phyloP scores from a whole-genome alignment of 768 basidiomycete species.

The Trametes punicea region DNA sequence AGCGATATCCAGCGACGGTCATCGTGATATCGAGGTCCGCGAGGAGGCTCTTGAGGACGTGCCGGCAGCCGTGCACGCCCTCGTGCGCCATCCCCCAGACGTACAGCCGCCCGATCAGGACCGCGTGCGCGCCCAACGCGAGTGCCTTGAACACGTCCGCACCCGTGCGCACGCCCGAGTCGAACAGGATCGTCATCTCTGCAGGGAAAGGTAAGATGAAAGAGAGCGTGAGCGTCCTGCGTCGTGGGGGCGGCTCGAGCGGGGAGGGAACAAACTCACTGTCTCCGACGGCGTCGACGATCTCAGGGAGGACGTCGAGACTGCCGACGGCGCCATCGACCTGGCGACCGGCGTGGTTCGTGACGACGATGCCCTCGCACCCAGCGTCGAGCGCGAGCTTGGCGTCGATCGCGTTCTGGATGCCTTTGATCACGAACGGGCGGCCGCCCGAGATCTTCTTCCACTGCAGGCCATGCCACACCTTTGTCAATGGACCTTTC shows the following conservation, averaged over 20 bases:
- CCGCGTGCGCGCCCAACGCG: constrained; percentile 52
- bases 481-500: background rate
- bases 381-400: constrained; percentile 44
- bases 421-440: constrained; percentile 54
- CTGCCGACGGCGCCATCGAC: constrained; percentile 55
- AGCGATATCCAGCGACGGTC: constrained; percentile 41
- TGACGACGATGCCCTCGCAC: constrained; percentile 53
- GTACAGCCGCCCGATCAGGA: constrained; percentile 46
- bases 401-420: constrained; percentile 47
- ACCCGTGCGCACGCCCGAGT: constrained; percentile 51
- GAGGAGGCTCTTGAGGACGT: constrained; percentile 51
- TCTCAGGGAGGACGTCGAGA: constrained; percentile 48
- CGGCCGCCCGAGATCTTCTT: constrained; percentile 44
- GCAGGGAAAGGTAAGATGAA: background rate
- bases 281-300: constrained; percentile 49
- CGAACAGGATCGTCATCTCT: constrained; percentile 51
- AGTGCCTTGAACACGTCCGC: constrained; percentile 56
- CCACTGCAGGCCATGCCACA: constrained; percentile 32
- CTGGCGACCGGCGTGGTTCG: constrained; percentile 54
- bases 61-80: constrained; percentile 48
- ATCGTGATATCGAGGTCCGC: constrained; percentile 46
- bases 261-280: constrained; percentile 30
- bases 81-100: constrained; percentile 53
- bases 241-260: background rate
- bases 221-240: background rate